Conservation (phyloP, 1,284 basidiomycete genomes). For the Butyriboletus regius region DNA sequence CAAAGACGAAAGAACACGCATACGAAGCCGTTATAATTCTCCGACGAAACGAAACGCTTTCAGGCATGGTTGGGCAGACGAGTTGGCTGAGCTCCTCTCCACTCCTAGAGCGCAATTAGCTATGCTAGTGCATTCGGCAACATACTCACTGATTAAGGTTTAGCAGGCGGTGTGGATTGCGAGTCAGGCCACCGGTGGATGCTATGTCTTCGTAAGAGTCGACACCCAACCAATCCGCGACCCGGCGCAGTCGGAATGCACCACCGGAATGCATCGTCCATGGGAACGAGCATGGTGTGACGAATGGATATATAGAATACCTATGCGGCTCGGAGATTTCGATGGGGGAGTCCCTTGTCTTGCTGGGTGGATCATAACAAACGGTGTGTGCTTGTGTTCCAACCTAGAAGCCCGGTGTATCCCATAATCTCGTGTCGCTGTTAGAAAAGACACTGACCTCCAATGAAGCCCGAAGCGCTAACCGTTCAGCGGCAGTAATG, state of each 20-base stretch:
- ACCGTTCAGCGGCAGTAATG: slow-evolving; percentile 44
- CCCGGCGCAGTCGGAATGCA: slow-evolving; percentile 53
- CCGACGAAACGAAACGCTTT: not conserved
- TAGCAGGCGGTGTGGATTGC: slow-evolving; percentile 31
- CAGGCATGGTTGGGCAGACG: slow-evolving; percentile 2
- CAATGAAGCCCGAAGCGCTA: slow-evolving; percentile 45
- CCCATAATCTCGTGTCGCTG: not conserved
- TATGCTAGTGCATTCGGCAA: not conserved
- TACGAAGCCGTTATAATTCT: slow-evolving; percentile 45
- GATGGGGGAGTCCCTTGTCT: slow-evolving; percentile 22
- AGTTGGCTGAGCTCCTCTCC: slow-evolving; percentile 14
- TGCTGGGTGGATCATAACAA: slow-evolving; percentile 36
- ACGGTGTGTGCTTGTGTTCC: slow-evolving; percentile 21
- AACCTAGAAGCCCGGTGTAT: slow-evolving; percentile 11
- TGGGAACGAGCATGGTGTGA: slow-evolving; percentile 43
- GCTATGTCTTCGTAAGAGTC: slow-evolving; percentile 32
- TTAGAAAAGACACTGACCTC: slow-evolving; percentile 38
- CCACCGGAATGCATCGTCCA: slow-evolving; percentile 42
- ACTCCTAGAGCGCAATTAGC: slow-evolving; percentile 19
- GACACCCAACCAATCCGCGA: slow-evolving; percentile 51
- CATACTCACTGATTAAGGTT: slow-evolving; percentile 30
- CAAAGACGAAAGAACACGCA: not conserved
- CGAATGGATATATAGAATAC: slow-evolving; percentile 62
- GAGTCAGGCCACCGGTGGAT: slow-evolving; percentile 36
- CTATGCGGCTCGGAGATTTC: slow-evolving; percentile 28